phyloP scores from a whole-genome alignment of 1,284 basidiomycete genomes.

The Boletus semigastroideus region DNA sequence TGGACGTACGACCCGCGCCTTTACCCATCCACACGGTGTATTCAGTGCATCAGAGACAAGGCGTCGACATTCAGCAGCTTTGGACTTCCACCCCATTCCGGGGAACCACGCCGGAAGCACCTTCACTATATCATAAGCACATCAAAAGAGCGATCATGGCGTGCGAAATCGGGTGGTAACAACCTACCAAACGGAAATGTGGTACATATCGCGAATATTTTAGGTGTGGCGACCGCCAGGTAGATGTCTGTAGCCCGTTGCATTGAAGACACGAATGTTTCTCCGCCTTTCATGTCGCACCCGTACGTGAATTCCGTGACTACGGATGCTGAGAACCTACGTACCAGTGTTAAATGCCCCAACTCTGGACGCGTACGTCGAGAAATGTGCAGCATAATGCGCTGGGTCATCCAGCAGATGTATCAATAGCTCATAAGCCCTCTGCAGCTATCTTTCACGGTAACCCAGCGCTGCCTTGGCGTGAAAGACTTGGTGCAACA shows the following conservation, averaged over 20 bases:
- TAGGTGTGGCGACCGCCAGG: not conserved
- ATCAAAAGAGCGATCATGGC: not conserved
- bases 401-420: conserved; percentile 9
- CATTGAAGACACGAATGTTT: conserved; percentile 10
- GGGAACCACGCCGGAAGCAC: conserved; percentile 13
- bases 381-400: conserved; percentile 11
- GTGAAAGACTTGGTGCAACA: conserved; percentile 20
- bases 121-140: conserved; percentile 3
- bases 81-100: conserved; percentile 17
- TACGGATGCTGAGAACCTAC: conserved; percentile 19
- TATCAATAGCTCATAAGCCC: conserved; percentile 10
- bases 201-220: conserved; percentile 4
- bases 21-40: conserved; percentile 15
- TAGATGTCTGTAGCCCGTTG: conserved; percentile 12
- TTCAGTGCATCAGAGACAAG: conserved; percentile 10
- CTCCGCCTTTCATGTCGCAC: conserved; percentile 8
- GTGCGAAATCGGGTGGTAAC: not conserved
- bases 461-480: conserved; percentile 12
- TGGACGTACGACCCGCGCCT: conserved; percentile 12
- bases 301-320: conserved; percentile 20
- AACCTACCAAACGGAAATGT: conserved; percentile 15
- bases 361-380: conserved; percentile 16
- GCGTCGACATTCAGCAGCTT: conserved; percentile 9
- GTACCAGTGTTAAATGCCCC: not conserved
- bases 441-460: conserved; percentile 16